phyloP scores from a whole-genome alignment of 495 filamentous ascomycete genomes.

The Talaromyces borbonicus region DNA sequence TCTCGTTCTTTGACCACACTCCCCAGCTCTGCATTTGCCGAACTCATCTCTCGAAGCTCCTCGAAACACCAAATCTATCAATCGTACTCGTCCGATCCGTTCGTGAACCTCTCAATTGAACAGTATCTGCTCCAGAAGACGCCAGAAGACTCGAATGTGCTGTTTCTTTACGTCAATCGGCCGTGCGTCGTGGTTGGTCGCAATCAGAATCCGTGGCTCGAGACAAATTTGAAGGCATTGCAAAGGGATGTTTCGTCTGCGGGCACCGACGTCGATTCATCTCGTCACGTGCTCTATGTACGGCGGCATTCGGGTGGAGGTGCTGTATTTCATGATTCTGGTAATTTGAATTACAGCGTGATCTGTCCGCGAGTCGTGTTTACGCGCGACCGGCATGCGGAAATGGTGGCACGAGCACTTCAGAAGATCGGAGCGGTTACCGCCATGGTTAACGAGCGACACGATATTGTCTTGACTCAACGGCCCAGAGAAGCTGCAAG shows the following conservation, averaged over 20 bases:
- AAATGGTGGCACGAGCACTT: slow-evolving; percentile 80
- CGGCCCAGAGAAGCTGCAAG: slow-evolving; percentile 16
- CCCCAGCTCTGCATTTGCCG: slow-evolving; percentile 28
- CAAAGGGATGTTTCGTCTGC: slow-evolving; percentile 15
- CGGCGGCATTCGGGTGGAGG: slow-evolving; percentile 82
- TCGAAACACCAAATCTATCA: slow-evolving; percentile 64
- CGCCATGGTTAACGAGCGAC: slow-evolving; percentile 73
- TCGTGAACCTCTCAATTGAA: slow-evolving; percentile 91
- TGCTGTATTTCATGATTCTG: slow-evolving; percentile 83
- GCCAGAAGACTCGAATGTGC: slow-evolving; percentile 55
- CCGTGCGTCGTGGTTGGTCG: slow-evolving; percentile 85
- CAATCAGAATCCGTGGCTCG: slow-evolving; percentile 96
- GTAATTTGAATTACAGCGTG: slow-evolving; percentile 89
- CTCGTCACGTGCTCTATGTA: slow-evolving; percentile 50
- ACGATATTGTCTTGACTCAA: slow-evolving; percentile 71
- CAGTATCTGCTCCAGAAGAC: slow-evolving; percentile 74
- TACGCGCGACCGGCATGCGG: slow-evolving; percentile 75
- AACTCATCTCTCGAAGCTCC: slow-evolving; percentile 28
- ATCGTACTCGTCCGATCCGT: slow-evolving; percentile 65
- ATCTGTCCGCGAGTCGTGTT: slow-evolving; percentile 69
- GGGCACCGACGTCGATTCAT: slow-evolving; percentile 1
- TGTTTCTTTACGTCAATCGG: slow-evolving; percentile 81
- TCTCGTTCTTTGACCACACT: slow-evolving; percentile 21
- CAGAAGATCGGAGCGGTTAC: slow-evolving; percentile 31
- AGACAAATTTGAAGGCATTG: slow-evolving; percentile 63